phyloP scores from a whole-genome alignment of 306 rosid genomes.

The Vigna unguiculata region DNA sequence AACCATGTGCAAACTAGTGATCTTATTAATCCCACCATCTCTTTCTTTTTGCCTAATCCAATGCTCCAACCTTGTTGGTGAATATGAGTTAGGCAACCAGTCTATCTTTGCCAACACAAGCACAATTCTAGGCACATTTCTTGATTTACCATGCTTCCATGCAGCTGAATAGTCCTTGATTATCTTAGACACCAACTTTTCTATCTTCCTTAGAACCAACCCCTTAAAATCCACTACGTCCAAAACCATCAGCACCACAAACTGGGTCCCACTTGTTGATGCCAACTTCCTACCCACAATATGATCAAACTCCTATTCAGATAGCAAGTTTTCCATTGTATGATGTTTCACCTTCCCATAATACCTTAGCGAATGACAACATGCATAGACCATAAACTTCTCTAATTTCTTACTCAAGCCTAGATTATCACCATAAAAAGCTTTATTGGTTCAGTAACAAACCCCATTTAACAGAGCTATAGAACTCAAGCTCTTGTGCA shows the following conservation, averaged over 20 bases:
- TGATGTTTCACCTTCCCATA: slow-evolving; percentile 91
- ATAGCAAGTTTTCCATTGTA: slow-evolving; percentile 77
- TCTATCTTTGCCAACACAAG: slow-evolving; percentile 88
- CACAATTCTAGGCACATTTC: slow-evolving; percentile 85
- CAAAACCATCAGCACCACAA: slow-evolving; percentile 84
- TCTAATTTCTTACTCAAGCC: slow-evolving; percentile 47
- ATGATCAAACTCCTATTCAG: slow-evolving; percentile 87
- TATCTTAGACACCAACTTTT: slow-evolving; percentile 69
- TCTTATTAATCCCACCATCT: slow-evolving; percentile 80
- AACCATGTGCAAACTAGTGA: slow-evolving; percentile 93
- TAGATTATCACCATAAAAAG: slow-evolving; percentile 20
- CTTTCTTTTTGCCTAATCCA: slow-evolving; percentile 94
- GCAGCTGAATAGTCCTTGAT: slow-evolving; percentile 70
- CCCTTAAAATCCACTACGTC: slow-evolving; percentile 91
- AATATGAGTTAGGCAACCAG: slow-evolving; percentile 70
- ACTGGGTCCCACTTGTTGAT: slow-evolving; percentile 63
- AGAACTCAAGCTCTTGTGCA: slow-evolving; percentile 69
- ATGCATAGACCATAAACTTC: slow-evolving; percentile 79
- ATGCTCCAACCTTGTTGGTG: slow-evolving; percentile 82
- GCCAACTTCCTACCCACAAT: slow-evolving; percentile 83
- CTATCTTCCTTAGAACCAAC: slow-evolving; percentile 80
- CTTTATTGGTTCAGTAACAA: slow-evolving; percentile 60
- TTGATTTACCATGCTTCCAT: slow-evolving; percentile 88
- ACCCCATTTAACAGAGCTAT: slow-evolving; percentile 71
- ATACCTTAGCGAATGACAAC: slow-evolving; percentile 91